Base-by-base conservation (phyloP, 2,329 filamentous ascomycete species). In the Trichoderma guizhouense region DNA sequence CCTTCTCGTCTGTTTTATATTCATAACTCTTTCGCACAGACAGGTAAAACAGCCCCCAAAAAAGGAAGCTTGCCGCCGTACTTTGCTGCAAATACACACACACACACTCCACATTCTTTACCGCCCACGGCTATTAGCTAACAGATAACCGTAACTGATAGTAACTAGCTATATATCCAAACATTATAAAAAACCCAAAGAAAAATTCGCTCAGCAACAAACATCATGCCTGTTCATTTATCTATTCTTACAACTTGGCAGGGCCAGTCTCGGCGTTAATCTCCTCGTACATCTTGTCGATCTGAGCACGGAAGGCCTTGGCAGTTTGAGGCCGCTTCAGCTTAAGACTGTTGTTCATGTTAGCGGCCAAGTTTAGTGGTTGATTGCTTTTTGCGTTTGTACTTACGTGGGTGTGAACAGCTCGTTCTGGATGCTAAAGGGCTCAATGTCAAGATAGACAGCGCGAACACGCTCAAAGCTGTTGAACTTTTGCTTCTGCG, bases 371-470 rank as follows among this genome's bases (percentile, higher is more conserved):
- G 1, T 30, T 47, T 21, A 32, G 26, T 32, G 6, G 12, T 18
- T 43, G 9, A 26, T 11, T 24, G 36, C n/a, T 34, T n/a, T 14
- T 34, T 28, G 9, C 11, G 7, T 8, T 61, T 63, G 14, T 69
- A 89, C 92, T 90, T 88, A 95, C 93, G 93, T 97, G 26, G 93
- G 93, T 24, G 93, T 96, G 79, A 95, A 83, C 64, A 98, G 86
- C 82, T 97, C 93, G 79, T 99, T 99, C 65, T 97, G 95, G 75
- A 98, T 90, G 1, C 90, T 93, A 78, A 99, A 98, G 2, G 96
- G 96, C 72, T 99, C 96, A 15, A 98, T 77, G 77, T 92, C 91
- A 76, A 99, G 83, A 74, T 91, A 83, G 71, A 92, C 87, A 76
- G 91, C 92, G 80, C 88, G 89, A 61, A 98, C 91, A 74, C 90